Evolutionary conservation across 2,329 filamentous ascomycete species (phyloP).

Genomic region (Hypoxylon sp.): DNA sequence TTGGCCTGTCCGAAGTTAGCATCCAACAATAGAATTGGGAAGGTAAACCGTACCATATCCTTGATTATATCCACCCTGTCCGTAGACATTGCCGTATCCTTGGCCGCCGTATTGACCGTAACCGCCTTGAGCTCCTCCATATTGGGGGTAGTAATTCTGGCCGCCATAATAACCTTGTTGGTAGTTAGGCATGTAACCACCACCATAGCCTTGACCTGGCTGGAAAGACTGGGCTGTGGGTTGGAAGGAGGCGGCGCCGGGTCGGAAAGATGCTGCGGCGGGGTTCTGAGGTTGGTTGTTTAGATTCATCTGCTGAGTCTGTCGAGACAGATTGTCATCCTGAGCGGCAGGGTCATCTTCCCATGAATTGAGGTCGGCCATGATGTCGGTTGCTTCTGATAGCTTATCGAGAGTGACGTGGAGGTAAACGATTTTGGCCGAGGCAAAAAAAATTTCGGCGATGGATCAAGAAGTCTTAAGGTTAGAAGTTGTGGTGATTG

Average conservation of each 20-base stretch:
- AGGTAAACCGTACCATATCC: constrained; percentile 57
- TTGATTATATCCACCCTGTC: constrained; percentile 60
- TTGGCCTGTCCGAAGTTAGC: constrained; percentile 40
- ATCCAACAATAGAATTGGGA: not conserved
- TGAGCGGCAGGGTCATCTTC: constrained; percentile 87
- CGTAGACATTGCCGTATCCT: constrained; percentile 67
- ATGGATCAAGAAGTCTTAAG: constrained; percentile 2
- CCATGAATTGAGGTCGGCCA: constrained; percentile 96
- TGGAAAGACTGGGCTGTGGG: constrained; percentile 80
- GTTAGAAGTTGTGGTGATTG: constrained; percentile 16
- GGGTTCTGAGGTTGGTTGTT: constrained; percentile 66
- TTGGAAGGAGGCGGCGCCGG: constrained; percentile 79
- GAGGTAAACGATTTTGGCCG: not conserved
- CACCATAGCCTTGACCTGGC: constrained; percentile 78
- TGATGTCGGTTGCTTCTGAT: constrained; percentile 60
- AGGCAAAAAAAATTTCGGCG: constrained; percentile 8
- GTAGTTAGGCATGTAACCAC: constrained; percentile 71
- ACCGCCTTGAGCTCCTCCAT: constrained; percentile 60
- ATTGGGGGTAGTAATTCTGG: constrained; percentile 69
- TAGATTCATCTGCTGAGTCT: constrained; percentile 82
- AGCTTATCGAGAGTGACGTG: not conserved
- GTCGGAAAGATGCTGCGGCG: constrained; percentile 71
- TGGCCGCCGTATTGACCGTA: constrained; percentile 67
- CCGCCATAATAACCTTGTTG: constrained; percentile 67
- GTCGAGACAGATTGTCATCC: constrained; percentile 83